Evolutionary conservation across 768 basidiomycete species (phyloP).

Genomic region (Tricholoma furcatifolium): DNA sequence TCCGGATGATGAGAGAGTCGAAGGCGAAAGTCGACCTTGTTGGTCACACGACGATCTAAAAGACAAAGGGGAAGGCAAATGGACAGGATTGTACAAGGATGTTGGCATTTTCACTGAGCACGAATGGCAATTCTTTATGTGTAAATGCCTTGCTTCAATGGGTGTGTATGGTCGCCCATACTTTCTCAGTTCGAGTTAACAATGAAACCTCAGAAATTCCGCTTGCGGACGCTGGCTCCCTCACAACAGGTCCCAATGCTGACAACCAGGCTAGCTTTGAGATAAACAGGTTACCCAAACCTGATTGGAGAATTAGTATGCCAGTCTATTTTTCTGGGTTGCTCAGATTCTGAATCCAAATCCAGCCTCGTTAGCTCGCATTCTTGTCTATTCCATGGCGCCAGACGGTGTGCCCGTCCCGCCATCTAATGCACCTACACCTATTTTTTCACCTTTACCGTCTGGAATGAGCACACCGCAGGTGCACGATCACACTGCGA

Average conservation of each 20-base stretch:
- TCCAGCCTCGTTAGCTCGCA: conserved; percentile 74
- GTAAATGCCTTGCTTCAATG: conserved; percentile 83
- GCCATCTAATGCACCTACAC: conserved; percentile 66
- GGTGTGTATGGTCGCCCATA: conserved; percentile 40
- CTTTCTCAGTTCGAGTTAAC: conserved; percentile 4
- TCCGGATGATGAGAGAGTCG: conserved; percentile 67
- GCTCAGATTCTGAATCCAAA: conserved; percentile 3
- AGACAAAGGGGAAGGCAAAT: conserved; percentile 36
- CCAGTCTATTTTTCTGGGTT: conserved; percentile 15
- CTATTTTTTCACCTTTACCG: conserved; percentile 67
- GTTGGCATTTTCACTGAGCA: conserved; percentile 85
- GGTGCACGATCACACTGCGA: conserved; percentile 42
- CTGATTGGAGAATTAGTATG: conserved; percentile 72
- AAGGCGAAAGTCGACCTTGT: conserved; percentile 57
- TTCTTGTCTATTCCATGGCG: conserved; percentile 89
- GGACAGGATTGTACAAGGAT: conserved; percentile 80
- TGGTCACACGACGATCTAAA: conserved; percentile 48
- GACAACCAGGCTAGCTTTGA: conserved; percentile 76
- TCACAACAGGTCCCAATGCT: conserved; percentile 73
- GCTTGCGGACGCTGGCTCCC: conserved; percentile 68
- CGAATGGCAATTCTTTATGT: conserved; percentile 86
- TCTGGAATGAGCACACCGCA: conserved; percentile 63
- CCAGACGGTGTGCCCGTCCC: conserved; percentile 57
- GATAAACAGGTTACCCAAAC: conserved; percentile 67
- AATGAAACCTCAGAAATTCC: conserved; percentile 53